Base-by-base conservation (phyloP, 2,329 filamentous ascomycete species). In the Berkeleyomyces rouxiae region DNA sequence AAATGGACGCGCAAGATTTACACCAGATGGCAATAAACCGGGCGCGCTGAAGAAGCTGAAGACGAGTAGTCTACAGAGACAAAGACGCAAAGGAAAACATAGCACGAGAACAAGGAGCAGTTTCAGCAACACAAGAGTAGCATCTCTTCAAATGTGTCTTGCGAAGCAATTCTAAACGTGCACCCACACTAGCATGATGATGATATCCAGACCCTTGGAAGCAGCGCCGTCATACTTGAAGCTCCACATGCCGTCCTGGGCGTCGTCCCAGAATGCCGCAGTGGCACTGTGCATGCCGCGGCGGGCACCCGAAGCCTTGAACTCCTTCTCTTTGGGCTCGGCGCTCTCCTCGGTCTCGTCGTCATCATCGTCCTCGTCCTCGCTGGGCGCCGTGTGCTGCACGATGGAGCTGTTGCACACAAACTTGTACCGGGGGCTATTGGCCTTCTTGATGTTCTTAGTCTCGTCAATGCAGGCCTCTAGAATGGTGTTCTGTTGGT, bases 401-500 rank as follows among this genome's bases (percentile, higher is more conserved):
- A 97, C 95, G 71, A 97, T 96, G 67, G 92, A 97, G 78, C 89
- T 95, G 80, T 96, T 97, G 76, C 95, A 90, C 68, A 90, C 89
- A 76, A 92, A 97, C 76, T 97, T 97, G 82, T 85, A 96, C 13
- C 78, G 74, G 4, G 88, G 86, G 37, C 82, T 76, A 46, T 64
- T 64, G 36, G 82, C 77, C 57, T 64, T 64, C 60, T 64, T 64
- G 33, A 55, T 55, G 7, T 55, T 44, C 53, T 64, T 83, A 59
- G 86, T 84, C 72, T 91, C 87, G 67, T 85, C 84, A 74, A 92
- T 89, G 67, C 92, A 79, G 61, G 84, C 80, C 71, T 87, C 84
- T 67, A 93, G 84, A 72, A 92, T 87, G 63, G 79, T 82, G 77
- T 86, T 88, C 86, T 90, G 68, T 63, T 64, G 11, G 13, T 2